These are phyloP conservation scores for Alternaria sp. DNA, from an alignment of 2,329 filamentous ascomycete species.

Conservation along the genomic window DNA sequence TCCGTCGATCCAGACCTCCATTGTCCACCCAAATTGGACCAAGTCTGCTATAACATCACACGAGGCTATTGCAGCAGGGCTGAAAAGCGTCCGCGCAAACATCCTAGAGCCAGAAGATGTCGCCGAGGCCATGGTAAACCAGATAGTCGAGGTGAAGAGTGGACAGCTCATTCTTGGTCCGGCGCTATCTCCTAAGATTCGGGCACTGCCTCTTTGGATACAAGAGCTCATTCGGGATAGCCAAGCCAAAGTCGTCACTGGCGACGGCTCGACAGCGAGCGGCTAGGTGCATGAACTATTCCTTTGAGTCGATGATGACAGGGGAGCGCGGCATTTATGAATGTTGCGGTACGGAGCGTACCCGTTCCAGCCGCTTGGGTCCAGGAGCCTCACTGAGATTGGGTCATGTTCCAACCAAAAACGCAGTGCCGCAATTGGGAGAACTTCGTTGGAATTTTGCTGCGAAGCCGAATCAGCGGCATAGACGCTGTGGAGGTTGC, in stretches of 20 bases:
- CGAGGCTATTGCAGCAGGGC: constrained; percentile 37
- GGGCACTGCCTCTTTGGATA: constrained; percentile 46
- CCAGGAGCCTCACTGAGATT: constrained; percentile 6
- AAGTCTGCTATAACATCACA: constrained; percentile 51
- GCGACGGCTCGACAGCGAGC: constrained; percentile 38
- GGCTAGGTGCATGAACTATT: constrained; percentile 19
- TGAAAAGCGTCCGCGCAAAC: constrained; percentile 42
- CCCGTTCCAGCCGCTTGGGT: constrained; percentile 11
- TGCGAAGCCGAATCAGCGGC: constrained; percentile 6
- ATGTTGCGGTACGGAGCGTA: constrained; percentile 7
- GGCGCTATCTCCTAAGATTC: constrained; percentile 32
- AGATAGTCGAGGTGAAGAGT: constrained; percentile 54
- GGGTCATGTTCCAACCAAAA: constrained; percentile 7
- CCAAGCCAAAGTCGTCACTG: constrained; percentile 41
- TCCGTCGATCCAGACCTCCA: constrained; percentile 55
- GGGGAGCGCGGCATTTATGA: constrained; percentile 1
- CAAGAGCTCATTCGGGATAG: constrained; percentile 47
- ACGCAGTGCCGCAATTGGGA: constrained; percentile 10
- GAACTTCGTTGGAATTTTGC: background rate
- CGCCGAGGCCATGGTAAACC: constrained; percentile 55
- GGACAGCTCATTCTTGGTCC: constrained; percentile 55
- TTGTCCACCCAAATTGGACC: constrained; percentile 56
- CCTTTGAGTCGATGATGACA: constrained; percentile 6
- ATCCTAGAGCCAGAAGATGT: constrained; percentile 54
- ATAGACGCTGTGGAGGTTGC: background rate